These are phyloP conservation scores for Fagopyrum esculentum DNA, from an alignment of 148 eudicot genomes.

Conservation along the genomic window DNA sequence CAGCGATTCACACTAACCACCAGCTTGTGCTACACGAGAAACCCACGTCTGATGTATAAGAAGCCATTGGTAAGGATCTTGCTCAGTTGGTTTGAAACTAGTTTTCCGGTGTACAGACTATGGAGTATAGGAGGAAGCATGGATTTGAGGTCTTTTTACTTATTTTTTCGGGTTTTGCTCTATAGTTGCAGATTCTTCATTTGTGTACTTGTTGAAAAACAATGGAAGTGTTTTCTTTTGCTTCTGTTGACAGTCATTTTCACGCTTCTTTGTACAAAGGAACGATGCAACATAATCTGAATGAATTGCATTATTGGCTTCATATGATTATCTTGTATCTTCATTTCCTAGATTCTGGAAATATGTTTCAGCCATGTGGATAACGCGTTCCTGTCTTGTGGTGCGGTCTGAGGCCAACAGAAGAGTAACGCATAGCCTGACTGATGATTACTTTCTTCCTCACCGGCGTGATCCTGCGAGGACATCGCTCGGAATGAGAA, in stretches of 20 bases:
- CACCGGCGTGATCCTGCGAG: too few species aligned
- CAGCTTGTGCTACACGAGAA: not conserved
- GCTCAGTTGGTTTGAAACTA: not conserved
- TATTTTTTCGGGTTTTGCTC: not conserved
- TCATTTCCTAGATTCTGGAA: not conserved
- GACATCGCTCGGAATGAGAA: too few species aligned
- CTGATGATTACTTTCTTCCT: too few species aligned
- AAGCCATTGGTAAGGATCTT: not conserved
- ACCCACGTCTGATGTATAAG: not conserved
- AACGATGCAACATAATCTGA: not conserved
- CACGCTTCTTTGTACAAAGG: not conserved
- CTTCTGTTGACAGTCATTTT: not conserved
- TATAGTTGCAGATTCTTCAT: not conserved
- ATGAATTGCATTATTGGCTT: not conserved
- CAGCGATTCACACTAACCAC: not conserved
- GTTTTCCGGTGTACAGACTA: not conserved
- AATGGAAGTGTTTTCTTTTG: not conserved
- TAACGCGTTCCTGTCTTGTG: too few species aligned
- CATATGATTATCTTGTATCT: not conserved
- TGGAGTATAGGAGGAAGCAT: conserved; percentile 2
- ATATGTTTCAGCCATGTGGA: not conserved
- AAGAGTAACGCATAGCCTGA: too few species aligned
- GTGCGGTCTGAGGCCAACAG: too few species aligned
- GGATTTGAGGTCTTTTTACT: not conserved
- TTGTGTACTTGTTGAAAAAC: not conserved